phyloP scores from a whole-genome alignment of 23 red algal species.

The Gracilaria caudata region DNA sequence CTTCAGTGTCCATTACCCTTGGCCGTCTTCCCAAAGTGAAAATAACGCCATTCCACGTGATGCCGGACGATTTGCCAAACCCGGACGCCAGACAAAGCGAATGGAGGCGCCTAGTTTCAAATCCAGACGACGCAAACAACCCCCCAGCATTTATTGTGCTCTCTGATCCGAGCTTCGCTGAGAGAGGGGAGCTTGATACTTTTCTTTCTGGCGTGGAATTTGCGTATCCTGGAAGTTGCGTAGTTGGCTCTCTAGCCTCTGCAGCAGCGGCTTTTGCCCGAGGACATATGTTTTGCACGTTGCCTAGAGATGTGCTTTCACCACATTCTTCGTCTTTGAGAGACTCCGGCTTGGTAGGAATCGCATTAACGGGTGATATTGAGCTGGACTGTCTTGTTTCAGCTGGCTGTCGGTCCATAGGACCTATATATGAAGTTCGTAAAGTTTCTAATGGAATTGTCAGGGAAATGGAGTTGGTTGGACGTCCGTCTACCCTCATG shows the following conservation, averaged over 20 bases:
- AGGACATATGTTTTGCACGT: constrained; percentile 75
- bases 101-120: constrained; percentile 66
- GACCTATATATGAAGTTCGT: constrained; percentile 66
- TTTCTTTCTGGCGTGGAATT: constrained; percentile 68
- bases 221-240: constrained; percentile 60
- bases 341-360: constrained; percentile 69
- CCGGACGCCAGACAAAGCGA: constrained; percentile 49
- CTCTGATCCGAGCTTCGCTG: constrained; percentile 56
- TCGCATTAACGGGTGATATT: constrained; percentile 69
- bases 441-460: constrained; percentile 41
- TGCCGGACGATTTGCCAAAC: constrained; percentile 71
- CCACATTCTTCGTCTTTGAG: constrained; percentile 33
- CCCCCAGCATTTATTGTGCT: constrained; percentile 68
- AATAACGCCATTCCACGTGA: constrained; percentile 66
- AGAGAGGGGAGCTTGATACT: constrained; percentile 57
- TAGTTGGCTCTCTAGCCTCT: constrained; percentile 49
- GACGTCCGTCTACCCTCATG: constrained; percentile 54
- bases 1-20: constrained; percentile 59
- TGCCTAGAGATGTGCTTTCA: constrained; percentile 71
- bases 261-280: constrained; percentile 43
- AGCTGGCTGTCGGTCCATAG: constrained; percentile 50
- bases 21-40: constrained; percentile 37
- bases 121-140: constrained; percentile 32
- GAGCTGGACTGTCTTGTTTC: constrained; percentile 67
- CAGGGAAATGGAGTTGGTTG: constrained; percentile 70